A percentile compares a stretch with the other conserved stretches of the same genome.
Conservation (phyloP, 2,329 filamentous ascomycete species). For the Colletotrichum cordylinicola region DNA sequence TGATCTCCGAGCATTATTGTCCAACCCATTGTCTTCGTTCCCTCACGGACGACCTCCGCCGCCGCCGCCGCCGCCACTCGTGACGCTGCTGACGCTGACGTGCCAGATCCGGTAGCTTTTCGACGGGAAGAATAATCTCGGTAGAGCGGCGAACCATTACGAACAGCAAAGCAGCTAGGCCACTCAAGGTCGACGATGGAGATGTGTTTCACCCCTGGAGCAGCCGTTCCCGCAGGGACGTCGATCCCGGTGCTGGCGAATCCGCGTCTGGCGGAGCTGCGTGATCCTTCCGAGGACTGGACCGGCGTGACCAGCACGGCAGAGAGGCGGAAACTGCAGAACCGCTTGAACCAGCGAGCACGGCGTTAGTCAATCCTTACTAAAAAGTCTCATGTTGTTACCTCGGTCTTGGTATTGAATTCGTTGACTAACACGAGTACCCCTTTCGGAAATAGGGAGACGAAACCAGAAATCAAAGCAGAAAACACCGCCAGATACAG, state of each 20-base stretch:
- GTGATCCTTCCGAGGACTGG: conserved; percentile 34
- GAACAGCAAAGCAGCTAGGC: not conserved
- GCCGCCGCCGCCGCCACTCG: not conserved
- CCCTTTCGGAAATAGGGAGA: not conserved
- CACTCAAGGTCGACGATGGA: not conserved
- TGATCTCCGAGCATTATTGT: not conserved
- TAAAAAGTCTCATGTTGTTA: not conserved
- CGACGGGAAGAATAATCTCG: not conserved
- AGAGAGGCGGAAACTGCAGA: conserved; percentile 22
- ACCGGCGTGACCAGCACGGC: conserved; percentile 33
- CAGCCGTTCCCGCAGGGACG: not conserved
- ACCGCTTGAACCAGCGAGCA: conserved; percentile 19
- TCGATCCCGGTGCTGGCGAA: not conserved
- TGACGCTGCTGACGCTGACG: not conserved
- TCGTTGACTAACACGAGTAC: not conserved
- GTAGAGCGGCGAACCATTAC: not conserved
- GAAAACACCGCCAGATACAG: not conserved
- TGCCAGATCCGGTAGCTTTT: not conserved
- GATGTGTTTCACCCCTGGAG: conserved; percentile 1
- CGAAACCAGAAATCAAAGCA: not conserved
- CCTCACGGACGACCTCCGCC: not conserved
- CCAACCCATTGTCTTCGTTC: not conserved
- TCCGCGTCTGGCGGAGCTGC: not conserved
- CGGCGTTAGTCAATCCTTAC: not conserved
- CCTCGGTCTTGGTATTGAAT: not conserved